Evolutionary conservation across 257 asterid species (phyloP).

Genomic region (Schizonepeta tenuifolia): DNA sequence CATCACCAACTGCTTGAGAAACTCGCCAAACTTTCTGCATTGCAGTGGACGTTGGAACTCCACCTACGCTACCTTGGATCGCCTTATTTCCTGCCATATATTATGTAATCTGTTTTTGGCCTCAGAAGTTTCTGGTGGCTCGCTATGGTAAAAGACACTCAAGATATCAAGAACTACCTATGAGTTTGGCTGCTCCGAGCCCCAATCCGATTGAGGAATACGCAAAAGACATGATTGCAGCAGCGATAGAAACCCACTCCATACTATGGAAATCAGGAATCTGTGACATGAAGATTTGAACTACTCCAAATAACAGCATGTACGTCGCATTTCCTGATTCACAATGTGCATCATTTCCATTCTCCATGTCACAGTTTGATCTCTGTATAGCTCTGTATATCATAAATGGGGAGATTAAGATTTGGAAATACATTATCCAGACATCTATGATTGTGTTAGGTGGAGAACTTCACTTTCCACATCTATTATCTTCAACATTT

Average conservation of each 20-base stretch:
- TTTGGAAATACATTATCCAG: background rate
- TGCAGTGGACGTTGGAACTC: constrained; percentile 59
- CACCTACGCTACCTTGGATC: constrained; percentile 61
- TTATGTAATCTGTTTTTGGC: background rate
- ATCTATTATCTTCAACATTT: background rate
- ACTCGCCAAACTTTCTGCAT: constrained; percentile 71
- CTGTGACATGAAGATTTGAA: constrained; percentile 77
- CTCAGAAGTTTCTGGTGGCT: background rate
- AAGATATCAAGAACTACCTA: constrained; percentile 44
- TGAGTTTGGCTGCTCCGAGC: constrained; percentile 72
- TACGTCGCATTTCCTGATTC: constrained; percentile 43
- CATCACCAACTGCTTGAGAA: constrained; percentile 74
- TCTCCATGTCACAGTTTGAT: constrained; percentile 70
- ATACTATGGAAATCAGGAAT: constrained; percentile 79
- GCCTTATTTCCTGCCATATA: constrained; percentile 64
- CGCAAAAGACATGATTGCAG: constrained; percentile 84
- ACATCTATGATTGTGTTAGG: background rate
- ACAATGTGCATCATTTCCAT: constrained; percentile 63
- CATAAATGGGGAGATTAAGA: constrained; percentile 10
- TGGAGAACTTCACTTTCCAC: background rate
- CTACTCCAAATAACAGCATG: constrained; percentile 73
- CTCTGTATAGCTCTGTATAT: constrained; percentile 66
- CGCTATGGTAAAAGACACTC: background rate
- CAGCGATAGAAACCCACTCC: constrained; percentile 81
- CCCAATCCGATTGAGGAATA: constrained; percentile 82